These are phyloP conservation scores for Lolium rigidum DNA, from an alignment of 176 grass and related monocot species.

Conservation along the genomic window DNA sequence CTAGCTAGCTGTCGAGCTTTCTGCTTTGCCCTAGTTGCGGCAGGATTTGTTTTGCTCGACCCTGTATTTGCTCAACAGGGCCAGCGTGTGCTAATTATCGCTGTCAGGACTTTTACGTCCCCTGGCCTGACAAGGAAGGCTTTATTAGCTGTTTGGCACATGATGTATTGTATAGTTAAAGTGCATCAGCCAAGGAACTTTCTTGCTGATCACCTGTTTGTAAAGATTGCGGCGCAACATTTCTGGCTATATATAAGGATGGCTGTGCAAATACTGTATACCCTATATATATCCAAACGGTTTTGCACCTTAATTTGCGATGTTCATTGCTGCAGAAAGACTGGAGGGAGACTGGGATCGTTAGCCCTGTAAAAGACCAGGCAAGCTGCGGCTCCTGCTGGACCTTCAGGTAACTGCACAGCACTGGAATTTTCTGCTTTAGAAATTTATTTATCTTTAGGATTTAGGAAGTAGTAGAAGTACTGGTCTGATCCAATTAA, in stretches of 20 bases:
- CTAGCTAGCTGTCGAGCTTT: neutral
- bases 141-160: slow-evolving; percentile 14
- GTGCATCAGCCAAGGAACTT: neutral
- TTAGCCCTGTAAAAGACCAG: slow-evolving; percentile 95
- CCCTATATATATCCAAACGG: too few species aligned
- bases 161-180: neutral
- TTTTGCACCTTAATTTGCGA: too few species aligned
- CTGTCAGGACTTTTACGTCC: neutral
- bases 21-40: neutral
- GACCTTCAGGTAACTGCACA: slow-evolving; percentile 80
- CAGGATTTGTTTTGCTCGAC: neutral
- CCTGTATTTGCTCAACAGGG: neutral
- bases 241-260: neutral
- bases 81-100: slow-evolving; percentile 20
- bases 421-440: too few species aligned
- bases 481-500: neutral
- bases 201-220: neutral
- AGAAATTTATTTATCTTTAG: too few species aligned
- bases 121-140: neutral
- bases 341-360: slow-evolving; percentile 91
- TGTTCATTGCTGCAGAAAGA: slow-evolving; percentile 72
- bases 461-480: neutral
- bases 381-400: slow-evolving; percentile 88
- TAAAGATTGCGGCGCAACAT: neutral
- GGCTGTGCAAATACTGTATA: too few species aligned